phyloP scores from a whole-genome alignment of 768 basidiomycete genomes.

The Lactarius sp. region DNA sequence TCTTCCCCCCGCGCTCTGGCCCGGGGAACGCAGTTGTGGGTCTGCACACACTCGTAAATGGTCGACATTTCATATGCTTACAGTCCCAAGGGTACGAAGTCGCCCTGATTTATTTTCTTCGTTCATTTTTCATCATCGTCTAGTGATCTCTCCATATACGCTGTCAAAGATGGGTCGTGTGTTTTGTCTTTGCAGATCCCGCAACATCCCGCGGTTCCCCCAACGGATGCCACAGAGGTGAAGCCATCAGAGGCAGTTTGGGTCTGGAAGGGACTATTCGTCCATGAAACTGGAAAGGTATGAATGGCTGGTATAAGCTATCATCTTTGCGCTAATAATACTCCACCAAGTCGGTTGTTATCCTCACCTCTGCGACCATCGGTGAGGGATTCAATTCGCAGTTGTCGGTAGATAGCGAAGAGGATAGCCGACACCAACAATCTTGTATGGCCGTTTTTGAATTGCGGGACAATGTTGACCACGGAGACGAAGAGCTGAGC shows the following conservation, averaged over 20 bases:
- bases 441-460: slow-evolving; percentile 18
- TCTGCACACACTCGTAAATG: slow-evolving; percentile 43
- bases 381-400: not conserved
- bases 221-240: slow-evolving; percentile 35
- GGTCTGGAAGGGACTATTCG: slow-evolving; percentile 35
- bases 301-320: not conserved
- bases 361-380: slow-evolving; percentile 19
- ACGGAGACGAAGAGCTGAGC: slow-evolving; percentile 8
- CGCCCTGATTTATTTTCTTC: not conserved
- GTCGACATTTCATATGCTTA: slow-evolving; percentile 45
- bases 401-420: slow-evolving; percentile 6
- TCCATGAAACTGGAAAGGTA: slow-evolving; percentile 31
- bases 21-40: slow-evolving; percentile 39
- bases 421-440: not conserved
- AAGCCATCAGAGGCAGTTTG: slow-evolving; percentile 27
- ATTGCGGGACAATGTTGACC: slow-evolving; percentile 11
- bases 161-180: slow-evolving; percentile 47
- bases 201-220: slow-evolving; percentile 28
- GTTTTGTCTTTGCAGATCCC: slow-evolving; percentile 34
- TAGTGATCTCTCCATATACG: slow-evolving; percentile 53
- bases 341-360: slow-evolving; percentile 13
- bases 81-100: slow-evolving; percentile 59
- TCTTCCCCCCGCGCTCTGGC: slow-evolving; percentile 46
- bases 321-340: not conserved
- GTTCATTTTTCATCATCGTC: slow-evolving; percentile 7